Conservation (phyloP, 2,329 filamentous ascomycete genomes). For the Tolypocladium ovalisporum region DNA sequence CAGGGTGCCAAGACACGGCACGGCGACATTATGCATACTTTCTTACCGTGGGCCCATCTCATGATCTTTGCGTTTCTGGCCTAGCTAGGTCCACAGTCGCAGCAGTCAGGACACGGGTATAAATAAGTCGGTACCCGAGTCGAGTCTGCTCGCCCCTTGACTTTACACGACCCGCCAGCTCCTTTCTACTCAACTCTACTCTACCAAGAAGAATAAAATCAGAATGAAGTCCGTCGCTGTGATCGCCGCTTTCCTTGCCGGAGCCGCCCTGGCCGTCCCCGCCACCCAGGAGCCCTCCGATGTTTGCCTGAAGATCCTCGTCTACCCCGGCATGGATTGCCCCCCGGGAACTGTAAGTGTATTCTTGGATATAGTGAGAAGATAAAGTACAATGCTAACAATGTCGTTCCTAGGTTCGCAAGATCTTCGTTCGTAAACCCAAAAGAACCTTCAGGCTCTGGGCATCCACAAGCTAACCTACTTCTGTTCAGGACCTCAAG, state of each 20-base stretch:
- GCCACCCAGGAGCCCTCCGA: neutral
- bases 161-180: neutral
- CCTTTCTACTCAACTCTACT: neutral
- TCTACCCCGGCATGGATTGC: neutral
- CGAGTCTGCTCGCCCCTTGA: neutral
- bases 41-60: neutral
- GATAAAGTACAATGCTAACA: neutral
- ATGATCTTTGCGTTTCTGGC: neutral
- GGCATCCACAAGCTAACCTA: neutral
- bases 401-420: neutral
- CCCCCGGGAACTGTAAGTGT: neutral
- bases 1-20: neutral
- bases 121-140: neutral
- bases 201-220: neutral
- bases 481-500: neutral
- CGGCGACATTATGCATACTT: neutral
- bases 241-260: neutral
- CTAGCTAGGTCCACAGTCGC: neutral
- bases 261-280: neutral
- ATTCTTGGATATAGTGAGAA: no score
- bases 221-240: neutral
- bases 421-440: neutral
- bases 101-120: neutral
- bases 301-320: neutral
- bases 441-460: neutral